These are phyloP conservation scores for Trametes villosa DNA, from an alignment of 768 basidiomycete genomes.

Conservation along the genomic window DNA sequence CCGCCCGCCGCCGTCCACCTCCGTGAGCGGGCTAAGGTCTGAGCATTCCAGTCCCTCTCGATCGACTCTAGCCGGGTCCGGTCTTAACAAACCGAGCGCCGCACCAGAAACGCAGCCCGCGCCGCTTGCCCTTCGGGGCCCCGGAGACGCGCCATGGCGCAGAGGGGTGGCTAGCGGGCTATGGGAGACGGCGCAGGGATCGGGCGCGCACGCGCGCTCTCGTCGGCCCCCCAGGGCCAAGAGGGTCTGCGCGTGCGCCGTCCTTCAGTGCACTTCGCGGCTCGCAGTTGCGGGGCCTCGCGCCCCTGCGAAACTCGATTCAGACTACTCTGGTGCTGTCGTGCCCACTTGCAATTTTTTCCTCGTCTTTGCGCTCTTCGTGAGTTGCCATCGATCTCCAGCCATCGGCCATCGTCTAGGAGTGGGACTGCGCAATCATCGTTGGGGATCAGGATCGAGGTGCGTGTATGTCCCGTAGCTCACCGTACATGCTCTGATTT, in stretches of 20 bases:
- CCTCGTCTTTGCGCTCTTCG: conserved; percentile 34
- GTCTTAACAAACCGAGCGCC: conserved; percentile 60
- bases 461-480: too few relatives aligned
- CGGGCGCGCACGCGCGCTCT: conserved; percentile 15
- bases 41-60: conserved; percentile 69
- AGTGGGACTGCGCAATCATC: background rate
- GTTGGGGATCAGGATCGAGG: background rate
- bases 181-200: conserved; percentile 27
- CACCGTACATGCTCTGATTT: too few relatives aligned
- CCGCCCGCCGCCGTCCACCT: conserved; percentile 26
- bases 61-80: conserved; percentile 66
- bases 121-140: conserved; percentile 34
- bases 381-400: conserved; percentile 3
- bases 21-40: conserved; percentile 86
- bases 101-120: conserved; percentile 63
- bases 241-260: conserved; percentile 27
- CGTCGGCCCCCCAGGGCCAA: conserved; percentile 22
- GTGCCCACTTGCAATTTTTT: conserved; percentile 29
- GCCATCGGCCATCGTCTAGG: too few relatives aligned
- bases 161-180: conserved; percentile 24
- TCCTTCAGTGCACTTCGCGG: conserved; percentile 75
- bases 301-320: conserved; percentile 58
- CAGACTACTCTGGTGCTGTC: conserved; percentile 73
- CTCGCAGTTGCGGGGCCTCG: conserved; percentile 39
- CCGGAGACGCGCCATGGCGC: conserved; percentile 48